Evolutionary conservation across 495 filamentous ascomycete species (phyloP), one percentile per base, ranked within the genome.

Genomic region (Schizothecium vesticola): DNA sequence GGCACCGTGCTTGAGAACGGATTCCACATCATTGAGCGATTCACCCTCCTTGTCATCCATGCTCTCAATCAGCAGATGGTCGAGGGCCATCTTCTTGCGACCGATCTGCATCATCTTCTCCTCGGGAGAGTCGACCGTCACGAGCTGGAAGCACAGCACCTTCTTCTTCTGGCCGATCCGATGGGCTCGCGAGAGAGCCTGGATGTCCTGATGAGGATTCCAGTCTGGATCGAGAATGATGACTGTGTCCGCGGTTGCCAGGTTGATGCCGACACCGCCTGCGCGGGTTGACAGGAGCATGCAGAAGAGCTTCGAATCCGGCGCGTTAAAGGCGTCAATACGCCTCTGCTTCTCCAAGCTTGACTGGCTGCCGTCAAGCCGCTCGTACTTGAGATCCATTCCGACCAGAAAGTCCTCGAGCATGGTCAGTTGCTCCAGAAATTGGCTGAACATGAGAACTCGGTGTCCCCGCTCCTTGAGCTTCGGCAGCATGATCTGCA

Each of bases 201-300:
- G 95, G 69, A 98, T 92, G 74, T 99, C 95, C 76, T 98, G 95
- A 72, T 98, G 95, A 0, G 95, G 95, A 71, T 99, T 99, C 81
- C 97, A 98, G 73, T 99, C 95, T 0, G 95, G 96, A 74, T 99
- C 95, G 71, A 97, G 88, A 61, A 99, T 97, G 64, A 99, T 97
- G 69, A 99, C 95, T 0, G 96, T 99, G 73, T 99, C 95, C 3
- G 95, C 95, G 29, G 92, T 96, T 0, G 96, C 95, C 59, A 99
- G 86, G 73, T 99, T 99, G 81, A 99, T 99, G 19, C 95, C 95
- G 2, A 98, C 94, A 62, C 95, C 95, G 51, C 95, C 95, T 7
- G 95, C 93, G 69, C 95, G 89, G 19, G 95, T 99, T 0, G 93
- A 97, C 0, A 99, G 84, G 23, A 98, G 80, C 78, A 99, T 97